phyloP scores from a whole-genome alignment of 441 rosid species.

The Euphorbia schlechtendalii region DNA sequence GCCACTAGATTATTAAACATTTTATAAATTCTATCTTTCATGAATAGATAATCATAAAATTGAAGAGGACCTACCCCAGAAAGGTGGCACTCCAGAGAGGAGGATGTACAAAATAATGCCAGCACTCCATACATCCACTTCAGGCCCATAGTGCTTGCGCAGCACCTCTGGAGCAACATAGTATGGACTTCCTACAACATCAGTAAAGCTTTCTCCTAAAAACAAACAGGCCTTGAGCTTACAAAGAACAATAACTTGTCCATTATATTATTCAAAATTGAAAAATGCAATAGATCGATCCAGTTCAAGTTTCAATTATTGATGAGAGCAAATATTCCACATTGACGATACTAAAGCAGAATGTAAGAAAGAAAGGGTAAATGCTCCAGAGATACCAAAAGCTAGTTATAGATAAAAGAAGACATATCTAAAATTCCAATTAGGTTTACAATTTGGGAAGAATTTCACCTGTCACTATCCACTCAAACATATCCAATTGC shows the following conservation, averaged over 20 bases:
- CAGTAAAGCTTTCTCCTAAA: conserved; percentile 47
- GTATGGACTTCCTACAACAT: too few species aligned
- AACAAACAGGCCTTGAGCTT: conserved; percentile 1
- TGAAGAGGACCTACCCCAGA: conserved; percentile 52
- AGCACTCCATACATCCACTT: too few species aligned
- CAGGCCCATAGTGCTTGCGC: too few species aligned
- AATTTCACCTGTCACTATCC: background rate
- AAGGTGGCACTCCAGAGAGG: conserved; percentile 59
- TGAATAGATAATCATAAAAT: conserved; percentile 17
- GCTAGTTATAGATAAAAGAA: background rate
- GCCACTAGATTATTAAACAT: background rate
- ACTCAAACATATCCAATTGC: background rate
- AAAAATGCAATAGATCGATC: background rate
- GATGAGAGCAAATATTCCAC: background rate
- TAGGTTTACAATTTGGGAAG: background rate
- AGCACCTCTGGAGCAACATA: too few species aligned
- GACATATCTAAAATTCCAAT: background rate
- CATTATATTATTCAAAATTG: background rate
- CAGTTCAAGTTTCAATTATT: background rate
- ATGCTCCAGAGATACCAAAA: background rate
- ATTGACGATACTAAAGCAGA: background rate
- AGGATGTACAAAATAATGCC: conserved; percentile 59
- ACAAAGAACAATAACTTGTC: background rate
- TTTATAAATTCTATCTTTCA: conserved; percentile 3
- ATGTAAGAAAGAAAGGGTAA: background rate